Evolutionary conservation across 2,329 filamentous ascomycete species (phyloP).

Genomic region (Reticulascus tulasneorum): DNA sequence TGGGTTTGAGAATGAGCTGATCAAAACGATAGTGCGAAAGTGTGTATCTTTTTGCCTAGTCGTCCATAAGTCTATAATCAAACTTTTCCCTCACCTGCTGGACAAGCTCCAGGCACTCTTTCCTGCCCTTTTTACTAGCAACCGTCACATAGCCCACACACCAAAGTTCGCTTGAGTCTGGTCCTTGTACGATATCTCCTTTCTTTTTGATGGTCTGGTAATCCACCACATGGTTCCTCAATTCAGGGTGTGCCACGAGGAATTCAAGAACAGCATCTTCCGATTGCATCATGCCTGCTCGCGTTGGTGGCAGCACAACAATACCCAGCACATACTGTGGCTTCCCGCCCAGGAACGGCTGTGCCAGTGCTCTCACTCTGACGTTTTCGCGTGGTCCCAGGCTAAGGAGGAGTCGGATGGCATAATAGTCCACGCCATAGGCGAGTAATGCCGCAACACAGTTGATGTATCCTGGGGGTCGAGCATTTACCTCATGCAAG

Average conservation of each 20-base stretch:
- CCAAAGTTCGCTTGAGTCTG: conserved; percentile 13
- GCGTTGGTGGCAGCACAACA: conserved; percentile 11
- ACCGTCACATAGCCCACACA: conserved; percentile 11
- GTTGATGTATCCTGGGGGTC: conserved; percentile 21
- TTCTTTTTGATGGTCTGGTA: conserved; percentile 12
- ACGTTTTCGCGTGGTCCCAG: conserved; percentile 11
- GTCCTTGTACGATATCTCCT: conserved; percentile 9
- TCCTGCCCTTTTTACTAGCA: conserved; percentile 5
- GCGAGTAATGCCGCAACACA: conserved; percentile 18
- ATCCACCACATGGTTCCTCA: conserved; percentile 8
- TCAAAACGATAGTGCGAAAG: too few species aligned
- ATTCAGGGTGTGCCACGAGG: conserved; percentile 5
- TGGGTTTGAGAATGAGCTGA: too few species aligned
- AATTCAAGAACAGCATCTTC: conserved; percentile 8
- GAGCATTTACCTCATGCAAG: conserved; percentile 26
- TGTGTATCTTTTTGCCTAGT: too few species aligned
- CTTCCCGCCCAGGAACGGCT: conserved; percentile 14
- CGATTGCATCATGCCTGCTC: conserved; percentile 10
- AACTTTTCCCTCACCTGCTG: conserved; percentile 6
- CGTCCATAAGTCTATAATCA: conserved; percentile 4
- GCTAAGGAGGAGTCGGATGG: conserved; percentile 18
- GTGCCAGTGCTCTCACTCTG: conserved; percentile 14
- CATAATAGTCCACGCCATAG: conserved; percentile 26
- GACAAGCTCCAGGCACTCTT: conserved; percentile 7
- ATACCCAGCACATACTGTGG: conserved; percentile 15